Evolutionary conservation across 495 filamentous ascomycete genomes (phyloP).

Genomic region (Barbatosphaeria neglecta): DNA sequence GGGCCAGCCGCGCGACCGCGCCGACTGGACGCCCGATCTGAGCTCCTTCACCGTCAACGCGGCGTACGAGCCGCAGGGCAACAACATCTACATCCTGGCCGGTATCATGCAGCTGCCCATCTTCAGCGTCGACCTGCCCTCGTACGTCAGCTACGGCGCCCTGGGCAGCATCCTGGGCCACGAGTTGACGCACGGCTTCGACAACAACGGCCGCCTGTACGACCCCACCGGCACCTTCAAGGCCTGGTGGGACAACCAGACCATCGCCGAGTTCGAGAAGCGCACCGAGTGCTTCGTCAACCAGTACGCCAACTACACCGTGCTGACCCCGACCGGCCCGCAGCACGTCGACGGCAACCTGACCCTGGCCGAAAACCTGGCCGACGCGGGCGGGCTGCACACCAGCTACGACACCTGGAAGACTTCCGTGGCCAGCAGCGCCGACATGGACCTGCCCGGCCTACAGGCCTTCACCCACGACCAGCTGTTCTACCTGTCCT

Average conservation of each 20-base stretch:
- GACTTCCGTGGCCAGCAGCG: slow-evolving; percentile 25
- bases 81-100: slow-evolving; percentile 55
- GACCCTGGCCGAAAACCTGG: slow-evolving; percentile 62
- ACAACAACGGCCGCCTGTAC: slow-evolving; percentile 51
- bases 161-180: slow-evolving; percentile 54
- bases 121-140: slow-evolving; percentile 44
- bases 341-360: slow-evolving; percentile 57
- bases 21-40: slow-evolving; percentile 54
- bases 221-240: slow-evolving; percentile 49
- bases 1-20: slow-evolving; percentile 46
- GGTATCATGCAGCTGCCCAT: slow-evolving; percentile 54
- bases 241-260: slow-evolving; percentile 53
- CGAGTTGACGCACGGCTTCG: slow-evolving; percentile 58
- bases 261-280: slow-evolving; percentile 39
- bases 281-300: slow-evolving; percentile 52
- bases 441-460: slow-evolving; percentile 47
- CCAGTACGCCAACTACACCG: slow-evolving; percentile 48
- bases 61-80: slow-evolving; percentile 52
- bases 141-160: slow-evolving; percentile 53
- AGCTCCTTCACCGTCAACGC: slow-evolving; percentile 35
- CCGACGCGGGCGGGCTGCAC: slow-evolving; percentile 54
- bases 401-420: slow-evolving; percentile 58
- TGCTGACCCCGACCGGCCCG: slow-evolving; percentile 15
- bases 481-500: slow-evolving; percentile 59
- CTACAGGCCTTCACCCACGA: slow-evolving; percentile 51